Evolutionary conservation across 257 asterid genomes (phyloP), one percentile per base, ranked within the genome.

Genomic region (Agastache rugosa): DNA sequence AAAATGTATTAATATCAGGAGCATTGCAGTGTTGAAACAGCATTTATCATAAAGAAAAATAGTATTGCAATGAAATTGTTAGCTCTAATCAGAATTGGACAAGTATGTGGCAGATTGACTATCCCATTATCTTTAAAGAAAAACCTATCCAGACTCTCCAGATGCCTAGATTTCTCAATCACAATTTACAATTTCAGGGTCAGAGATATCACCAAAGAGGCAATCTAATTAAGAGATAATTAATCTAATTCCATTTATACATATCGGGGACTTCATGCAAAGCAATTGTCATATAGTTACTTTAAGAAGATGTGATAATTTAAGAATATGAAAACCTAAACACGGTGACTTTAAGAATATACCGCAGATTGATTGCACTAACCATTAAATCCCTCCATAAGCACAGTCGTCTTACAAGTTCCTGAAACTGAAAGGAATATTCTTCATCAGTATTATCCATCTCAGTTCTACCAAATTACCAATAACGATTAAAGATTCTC

Each of bases 301-400:
- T 19, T 3, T 44, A 59, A 25, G 60, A 25, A 17, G 45, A 56
- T 71, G 16, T 15, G 19, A 29, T 16, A 63, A 74, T 51, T 20
- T 37, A 63, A 54, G 42, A 34, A 63, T 34, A 60, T 29, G 25
- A 62, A 60, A 39, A 39, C 44, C 12, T 39, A 39, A 41, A 22
- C 44, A 20, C 5, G 15, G 41, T 51, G 54, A 8, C 39, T 15
- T 17, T 48, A 22, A 35, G 16, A 60, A 60, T 19, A 53, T 62
- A 20, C 15, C 22, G n/a, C 48, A 63, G 9, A 53, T 15, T 74
- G 8, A 56, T 63, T 39, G 56, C 54, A 83, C 96, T 89, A 71
- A 94, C 99, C 99, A 92, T 90, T 81, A 92, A 63, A 79, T 94
- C 99, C 86, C 99, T 90, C 99, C 99, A 94, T 72, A 91, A 76